These are phyloP conservation scores for Penicillium bovifimosum DNA, from an alignment of 495 filamentous ascomycete genomes.

Conservation along the genomic window DNA sequence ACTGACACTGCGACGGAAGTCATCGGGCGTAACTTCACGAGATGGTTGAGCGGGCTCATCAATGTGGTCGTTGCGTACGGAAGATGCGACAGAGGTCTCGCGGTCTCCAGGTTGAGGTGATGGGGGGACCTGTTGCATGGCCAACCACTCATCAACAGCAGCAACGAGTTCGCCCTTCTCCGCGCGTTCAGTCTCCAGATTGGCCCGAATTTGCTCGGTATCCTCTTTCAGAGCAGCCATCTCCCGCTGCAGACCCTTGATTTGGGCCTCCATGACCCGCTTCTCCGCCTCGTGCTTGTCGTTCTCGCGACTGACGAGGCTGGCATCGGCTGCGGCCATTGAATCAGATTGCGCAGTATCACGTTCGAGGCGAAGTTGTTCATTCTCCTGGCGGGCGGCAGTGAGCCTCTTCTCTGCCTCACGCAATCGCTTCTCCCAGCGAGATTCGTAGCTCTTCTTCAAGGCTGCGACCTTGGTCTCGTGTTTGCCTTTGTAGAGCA, in stretches of 20 bases:
- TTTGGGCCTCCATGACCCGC: constrained; percentile 52
- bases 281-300: constrained; percentile 50
- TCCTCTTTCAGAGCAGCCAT: constrained; percentile 59
- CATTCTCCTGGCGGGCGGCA: constrained; percentile 63
- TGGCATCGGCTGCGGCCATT: constrained; percentile 41
- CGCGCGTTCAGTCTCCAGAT: constrained; percentile 68
- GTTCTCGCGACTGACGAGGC: constrained; percentile 34
- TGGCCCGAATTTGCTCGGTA: constrained; percentile 55
- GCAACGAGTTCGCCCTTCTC: constrained; percentile 95
- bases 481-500: constrained; percentile 94
- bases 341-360: constrained; percentile 58
- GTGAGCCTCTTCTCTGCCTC: constrained; percentile 68
- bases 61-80: constrained; percentile 5
- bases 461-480: constrained; percentile 89
- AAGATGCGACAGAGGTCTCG: constrained; percentile 18
- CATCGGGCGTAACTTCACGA: constrained; percentile 18
- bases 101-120: constrained; percentile 12
- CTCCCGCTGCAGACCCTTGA: constrained; percentile 66
- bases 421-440: constrained; percentile 78
- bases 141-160: constrained; percentile 85
- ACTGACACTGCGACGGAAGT: constrained; percentile 22
- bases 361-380: constrained; percentile 58
- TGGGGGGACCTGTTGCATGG: constrained; percentile 38
- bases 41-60: constrained; percentile 13
- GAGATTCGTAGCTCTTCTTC: constrained; percentile 88